A percentile compares a stretch with the other conserved stretches of the same genome.
Conservation (phyloP, 495 filamentous ascomycete species). For the Tirmania nivea region DNA sequence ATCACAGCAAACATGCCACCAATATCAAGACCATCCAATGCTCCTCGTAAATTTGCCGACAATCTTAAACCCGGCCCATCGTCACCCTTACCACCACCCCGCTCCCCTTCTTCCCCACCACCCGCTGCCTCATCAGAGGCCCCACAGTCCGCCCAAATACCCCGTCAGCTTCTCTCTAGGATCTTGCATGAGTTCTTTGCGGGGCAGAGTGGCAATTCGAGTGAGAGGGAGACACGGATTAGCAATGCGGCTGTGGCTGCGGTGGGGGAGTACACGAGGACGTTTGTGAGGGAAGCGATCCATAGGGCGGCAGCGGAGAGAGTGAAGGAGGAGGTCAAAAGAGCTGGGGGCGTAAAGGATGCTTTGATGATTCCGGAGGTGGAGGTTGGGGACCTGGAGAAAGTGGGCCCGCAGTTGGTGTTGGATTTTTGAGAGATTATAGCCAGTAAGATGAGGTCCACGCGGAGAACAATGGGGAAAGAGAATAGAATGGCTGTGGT, state of each 20-base stretch:
- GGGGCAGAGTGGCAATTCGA: neutral
- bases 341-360: slow-evolving; percentile 5
- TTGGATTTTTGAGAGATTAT: slow-evolving; percentile 44
- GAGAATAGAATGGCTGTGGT: no score
- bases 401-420: slow-evolving; percentile 67
- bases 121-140: slow-evolving; percentile 3
- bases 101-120: slow-evolving; percentile 3
- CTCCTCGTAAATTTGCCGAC: neutral
- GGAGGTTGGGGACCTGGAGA: slow-evolving; percentile 70
- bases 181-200: slow-evolving; percentile 58
- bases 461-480: no score
- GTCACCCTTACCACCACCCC: neutral
- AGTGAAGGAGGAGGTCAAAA: slow-evolving; percentile 33
- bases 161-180: slow-evolving; percentile 46
- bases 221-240: slow-evolving; percentile 38
- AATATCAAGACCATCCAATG: no score
- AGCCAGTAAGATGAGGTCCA: no score
- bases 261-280: slow-evolving; percentile 70
- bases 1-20: no score
- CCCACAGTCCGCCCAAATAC: slow-evolving; percentile 34
- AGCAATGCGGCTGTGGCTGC: slow-evolving; percentile 57
- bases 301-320: slow-evolving; percentile 41
- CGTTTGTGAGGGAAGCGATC: slow-evolving; percentile 81
- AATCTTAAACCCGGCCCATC: neutral
- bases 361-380: slow-evolving; percentile 4